phyloP scores from a whole-genome alignment of 2,329 filamentous ascomycete species.

The Verticillium dahliae region DNA sequence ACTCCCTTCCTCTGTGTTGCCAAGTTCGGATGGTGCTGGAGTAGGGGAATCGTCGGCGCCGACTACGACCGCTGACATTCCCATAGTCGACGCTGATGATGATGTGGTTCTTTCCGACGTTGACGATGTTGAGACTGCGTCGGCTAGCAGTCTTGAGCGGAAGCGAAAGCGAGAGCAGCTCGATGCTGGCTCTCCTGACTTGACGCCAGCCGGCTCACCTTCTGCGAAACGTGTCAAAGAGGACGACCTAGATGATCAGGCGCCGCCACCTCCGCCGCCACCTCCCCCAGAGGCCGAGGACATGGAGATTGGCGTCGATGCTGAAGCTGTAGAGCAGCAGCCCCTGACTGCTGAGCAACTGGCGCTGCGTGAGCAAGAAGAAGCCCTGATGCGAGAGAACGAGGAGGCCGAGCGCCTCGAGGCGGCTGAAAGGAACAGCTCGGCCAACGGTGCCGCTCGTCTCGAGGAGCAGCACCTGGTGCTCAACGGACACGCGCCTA shows the following conservation, averaged over 20 bases:
- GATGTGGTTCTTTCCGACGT: slow-evolving; percentile 33
- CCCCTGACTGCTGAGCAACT: slow-evolving; percentile 33
- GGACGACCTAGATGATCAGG: slow-evolving; percentile 26
- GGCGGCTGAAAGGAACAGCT: slow-evolving; percentile 30
- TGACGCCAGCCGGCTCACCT: slow-evolving; percentile 49
- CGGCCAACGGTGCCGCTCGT: slow-evolving; percentile 1
- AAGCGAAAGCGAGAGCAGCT: slow-evolving; percentile 60
- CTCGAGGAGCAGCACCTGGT: not conserved
- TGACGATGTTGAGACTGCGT: slow-evolving; percentile 29
- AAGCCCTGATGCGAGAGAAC: slow-evolving; percentile 43
- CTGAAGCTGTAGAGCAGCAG: not conserved
- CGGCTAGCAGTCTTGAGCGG: slow-evolving; percentile 41
- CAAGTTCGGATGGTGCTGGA: too few species aligned
- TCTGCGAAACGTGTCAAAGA: slow-evolving; percentile 47
- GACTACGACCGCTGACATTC: slow-evolving; percentile 13
- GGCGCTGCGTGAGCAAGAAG: slow-evolving; percentile 42
- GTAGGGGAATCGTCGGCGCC: not conserved
- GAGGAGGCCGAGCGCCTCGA: slow-evolving; percentile 48
- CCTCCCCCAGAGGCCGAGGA: slow-evolving; percentile 32
- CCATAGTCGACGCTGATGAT: slow-evolving; percentile 25
- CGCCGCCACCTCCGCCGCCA: slow-evolving; percentile 42
- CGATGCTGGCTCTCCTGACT: slow-evolving; percentile 31
- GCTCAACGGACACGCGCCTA: not conserved
- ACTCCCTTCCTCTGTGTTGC: slow-evolving; percentile 9
- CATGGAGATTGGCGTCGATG: slow-evolving; percentile 19